Conservation (phyloP, 176 grass and related monocot species). For the Triticum urartu region DNA sequence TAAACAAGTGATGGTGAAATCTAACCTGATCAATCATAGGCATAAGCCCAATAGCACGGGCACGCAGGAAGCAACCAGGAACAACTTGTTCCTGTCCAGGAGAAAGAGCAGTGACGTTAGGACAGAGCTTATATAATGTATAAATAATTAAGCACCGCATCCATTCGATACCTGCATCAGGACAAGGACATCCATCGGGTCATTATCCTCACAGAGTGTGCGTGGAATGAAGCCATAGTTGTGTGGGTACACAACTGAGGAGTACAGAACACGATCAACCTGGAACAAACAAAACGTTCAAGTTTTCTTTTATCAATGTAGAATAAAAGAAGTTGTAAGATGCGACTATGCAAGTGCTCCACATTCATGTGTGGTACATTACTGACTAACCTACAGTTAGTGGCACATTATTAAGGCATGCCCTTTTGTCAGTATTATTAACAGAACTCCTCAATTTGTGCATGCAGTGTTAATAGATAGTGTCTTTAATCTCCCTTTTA, state of each 20-base stretch:
- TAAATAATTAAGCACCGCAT: neutral
- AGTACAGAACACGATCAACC: constrained; percentile 98
- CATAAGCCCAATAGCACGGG: constrained; percentile 98
- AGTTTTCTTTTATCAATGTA: neutral
- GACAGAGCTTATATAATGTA: neutral
- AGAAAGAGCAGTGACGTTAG: neutral
- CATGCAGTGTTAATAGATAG: neutral
- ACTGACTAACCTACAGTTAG: neutral
- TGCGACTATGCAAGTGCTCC: neutral
- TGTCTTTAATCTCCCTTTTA: neutral
- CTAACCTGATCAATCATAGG: constrained; percentile 99
- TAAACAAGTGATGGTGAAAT: constrained; percentile 10
- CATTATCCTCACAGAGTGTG: constrained; percentile 87
- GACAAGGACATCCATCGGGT: constrained; percentile 89
- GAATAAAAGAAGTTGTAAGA: neutral
- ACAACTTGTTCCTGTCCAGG: constrained; percentile 76
- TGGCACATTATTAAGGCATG: neutral
- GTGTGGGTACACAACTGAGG: constrained; percentile 96
- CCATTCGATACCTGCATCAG: constrained; percentile 80
- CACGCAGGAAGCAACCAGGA: constrained; percentile 86
- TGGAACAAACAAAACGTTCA: constrained; percentile 38
- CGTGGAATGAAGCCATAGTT: constrained; percentile 98
- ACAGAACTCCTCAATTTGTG: neutral
- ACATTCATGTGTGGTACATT: neutral
- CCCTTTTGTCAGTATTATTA: neutral